Evolutionary conservation across 768 basidiomycete genomes (phyloP).

Genomic region (Podaxis sp.): DNA sequence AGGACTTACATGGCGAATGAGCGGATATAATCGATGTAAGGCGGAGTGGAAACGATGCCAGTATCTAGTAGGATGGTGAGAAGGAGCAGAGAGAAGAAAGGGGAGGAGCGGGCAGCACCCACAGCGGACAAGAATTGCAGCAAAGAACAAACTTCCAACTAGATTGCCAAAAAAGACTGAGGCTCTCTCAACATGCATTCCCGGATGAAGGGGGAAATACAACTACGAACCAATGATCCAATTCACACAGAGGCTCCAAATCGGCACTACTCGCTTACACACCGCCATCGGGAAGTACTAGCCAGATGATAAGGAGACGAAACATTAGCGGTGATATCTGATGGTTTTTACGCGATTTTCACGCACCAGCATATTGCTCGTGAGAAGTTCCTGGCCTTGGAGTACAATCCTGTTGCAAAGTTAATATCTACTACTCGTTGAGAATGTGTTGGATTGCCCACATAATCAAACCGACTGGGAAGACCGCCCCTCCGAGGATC

Average conservation of each 20-base stretch:
- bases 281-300: constrained; percentile 72
- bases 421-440: not conserved
- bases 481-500: constrained; percentile 63
- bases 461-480: constrained; percentile 79
- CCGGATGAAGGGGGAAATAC: not conserved
- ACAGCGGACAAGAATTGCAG: constrained; percentile 65
- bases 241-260: constrained; percentile 68
- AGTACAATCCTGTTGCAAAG: constrained; percentile 57
- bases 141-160: constrained; percentile 68
- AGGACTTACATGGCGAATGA: constrained; percentile 56
- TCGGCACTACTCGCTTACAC: constrained; percentile 57
- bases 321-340: not conserved
- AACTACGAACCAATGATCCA: constrained; percentile 58
- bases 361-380: constrained; percentile 74
- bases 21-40: constrained; percentile 53
- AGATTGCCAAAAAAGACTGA: constrained; percentile 70
- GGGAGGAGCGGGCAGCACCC: constrained; percentile 19
- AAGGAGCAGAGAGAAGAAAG: not conserved
- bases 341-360: not conserved
- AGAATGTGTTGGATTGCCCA: constrained; percentile 25
- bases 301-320: not conserved
- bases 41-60: constrained; percentile 56
- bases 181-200: constrained; percentile 3
- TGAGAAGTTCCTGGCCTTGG: constrained; percentile 67
- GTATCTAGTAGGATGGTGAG: constrained; percentile 38